Conservation (phyloP, 768 basidiomycete species). For the Podaxis sp. region DNA sequence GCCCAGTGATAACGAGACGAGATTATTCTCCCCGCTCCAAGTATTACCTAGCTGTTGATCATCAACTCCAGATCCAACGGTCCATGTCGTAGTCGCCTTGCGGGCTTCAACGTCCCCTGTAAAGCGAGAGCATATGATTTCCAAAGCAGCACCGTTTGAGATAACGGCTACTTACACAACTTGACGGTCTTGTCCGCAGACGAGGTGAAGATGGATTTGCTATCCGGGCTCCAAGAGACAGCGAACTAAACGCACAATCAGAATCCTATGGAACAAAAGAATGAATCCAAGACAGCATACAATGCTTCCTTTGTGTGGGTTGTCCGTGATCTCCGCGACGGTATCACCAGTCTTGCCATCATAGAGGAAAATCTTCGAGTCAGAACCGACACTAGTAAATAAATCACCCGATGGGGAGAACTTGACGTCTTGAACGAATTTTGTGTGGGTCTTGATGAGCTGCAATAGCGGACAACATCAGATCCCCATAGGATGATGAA, state of each 20-base stretch:
- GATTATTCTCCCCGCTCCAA: slow-evolving; percentile 70
- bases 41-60: slow-evolving; percentile 87
- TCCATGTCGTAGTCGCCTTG: slow-evolving; percentile 68
- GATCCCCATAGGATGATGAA: neutral
- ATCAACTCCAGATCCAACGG: slow-evolving; percentile 67
- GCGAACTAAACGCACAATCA: slow-evolving; percentile 49
- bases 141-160: neutral
- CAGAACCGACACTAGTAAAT: slow-evolving; percentile 88
- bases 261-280: neutral
- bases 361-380: slow-evolving; percentile 84
- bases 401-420: slow-evolving; percentile 79
- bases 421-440: slow-evolving; percentile 89
- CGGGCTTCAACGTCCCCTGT: slow-evolving; percentile 80
- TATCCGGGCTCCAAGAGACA: slow-evolving; percentile 78
- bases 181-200: slow-evolving; percentile 87
- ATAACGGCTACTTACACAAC: slow-evolving; percentile 54
- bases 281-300: slow-evolving; percentile 40
- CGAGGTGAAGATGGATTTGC: slow-evolving; percentile 72
- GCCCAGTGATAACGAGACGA: slow-evolving; percentile 81
- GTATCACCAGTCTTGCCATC: slow-evolving; percentile 89
- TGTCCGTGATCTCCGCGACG: slow-evolving; percentile 63
- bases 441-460: slow-evolving; percentile 86
- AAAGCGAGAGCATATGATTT: neutral
- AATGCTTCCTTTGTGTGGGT: slow-evolving; percentile 71
- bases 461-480: slow-evolving; percentile 22